Evolutionary conservation across 805 yeast species (phyloP), one percentile per base, ranked within the genome.

Genomic region (Candida golubevii): DNA sequence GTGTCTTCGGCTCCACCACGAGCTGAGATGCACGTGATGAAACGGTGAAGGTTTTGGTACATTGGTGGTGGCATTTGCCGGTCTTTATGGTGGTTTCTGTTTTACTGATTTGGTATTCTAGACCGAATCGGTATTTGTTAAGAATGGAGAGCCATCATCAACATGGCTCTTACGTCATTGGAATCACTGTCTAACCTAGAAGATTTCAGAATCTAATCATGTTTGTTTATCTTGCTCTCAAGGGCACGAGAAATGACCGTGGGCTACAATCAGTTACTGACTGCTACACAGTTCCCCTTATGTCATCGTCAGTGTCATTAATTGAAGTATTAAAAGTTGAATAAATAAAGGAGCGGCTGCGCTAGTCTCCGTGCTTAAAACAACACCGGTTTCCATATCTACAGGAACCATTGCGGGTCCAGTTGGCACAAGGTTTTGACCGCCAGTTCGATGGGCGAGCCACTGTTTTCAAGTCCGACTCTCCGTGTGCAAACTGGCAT

Each of bases 401-500:
- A 62, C 97, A 89, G 37, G 77, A 69, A 11, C 97, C 97, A 36
- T 75, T 76, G 58, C 82, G 83, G 18, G 80, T 59, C 96, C 96
- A 89, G 62, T 89, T 89, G 50, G 82, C 84, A 69, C 97, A 89
- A 12, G 90, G 85, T 67, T 89, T 89, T 11, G 96, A 86, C 60
- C 95, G 80, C 85, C 91, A 89, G 59, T 88, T 89, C 43, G 82
- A 79, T 9, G 89, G 83, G 48, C 91, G 75, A 48, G 80, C 83
- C 36, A 88, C 82, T 10, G 65, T 54, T 62, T 87, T 87, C 55
- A 89, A 70, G 63, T 89, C 97, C 43, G 75, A 67, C 33, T 77
- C 72, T 14, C 97, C 97, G 60, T 89, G 97, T 6, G 97, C 97
- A 74, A 89, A 89, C 67, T 89, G 97, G 63, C 97, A 89, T 69